phyloP scores from a whole-genome alignment of 306 rosid species.

The Corylus americana region DNA sequence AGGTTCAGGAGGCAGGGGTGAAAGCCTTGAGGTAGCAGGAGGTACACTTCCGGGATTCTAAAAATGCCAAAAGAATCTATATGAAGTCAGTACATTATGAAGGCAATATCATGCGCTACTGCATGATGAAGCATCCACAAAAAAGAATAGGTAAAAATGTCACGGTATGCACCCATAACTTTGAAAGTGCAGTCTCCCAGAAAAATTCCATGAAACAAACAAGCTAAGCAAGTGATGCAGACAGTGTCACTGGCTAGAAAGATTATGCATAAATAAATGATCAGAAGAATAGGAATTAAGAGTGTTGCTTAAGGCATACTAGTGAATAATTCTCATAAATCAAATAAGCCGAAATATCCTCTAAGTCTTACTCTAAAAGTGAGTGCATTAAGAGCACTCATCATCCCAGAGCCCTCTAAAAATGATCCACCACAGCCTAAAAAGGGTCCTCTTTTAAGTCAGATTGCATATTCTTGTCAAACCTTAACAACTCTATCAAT shows the following conservation, averaged over 20 bases:
- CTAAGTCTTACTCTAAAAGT: neutral
- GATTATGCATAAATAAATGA: neutral
- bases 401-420: neutral
- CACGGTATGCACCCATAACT: neutral
- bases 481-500: neutral
- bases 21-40: constrained; percentile 59
- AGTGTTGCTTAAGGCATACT: neutral
- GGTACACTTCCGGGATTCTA: constrained; percentile 65
- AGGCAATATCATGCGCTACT: neutral
- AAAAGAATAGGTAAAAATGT: neutral
- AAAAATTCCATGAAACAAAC: neutral
- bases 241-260: neutral
- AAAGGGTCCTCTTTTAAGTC: neutral
- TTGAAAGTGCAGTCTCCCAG: neutral
- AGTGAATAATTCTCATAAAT: neutral
- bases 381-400: neutral
- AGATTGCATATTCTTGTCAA: neutral
- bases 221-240: neutral
- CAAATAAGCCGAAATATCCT: neutral
- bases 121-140: neutral
- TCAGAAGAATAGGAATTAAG: neutral
- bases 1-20: constrained; percentile 83
- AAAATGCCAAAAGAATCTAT: constrained; percentile 23
- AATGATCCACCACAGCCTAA: neutral
- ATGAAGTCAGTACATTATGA: neutral